Conservation (phyloP, 768 basidiomycete species). For the Rossbeevera mucosa region DNA sequence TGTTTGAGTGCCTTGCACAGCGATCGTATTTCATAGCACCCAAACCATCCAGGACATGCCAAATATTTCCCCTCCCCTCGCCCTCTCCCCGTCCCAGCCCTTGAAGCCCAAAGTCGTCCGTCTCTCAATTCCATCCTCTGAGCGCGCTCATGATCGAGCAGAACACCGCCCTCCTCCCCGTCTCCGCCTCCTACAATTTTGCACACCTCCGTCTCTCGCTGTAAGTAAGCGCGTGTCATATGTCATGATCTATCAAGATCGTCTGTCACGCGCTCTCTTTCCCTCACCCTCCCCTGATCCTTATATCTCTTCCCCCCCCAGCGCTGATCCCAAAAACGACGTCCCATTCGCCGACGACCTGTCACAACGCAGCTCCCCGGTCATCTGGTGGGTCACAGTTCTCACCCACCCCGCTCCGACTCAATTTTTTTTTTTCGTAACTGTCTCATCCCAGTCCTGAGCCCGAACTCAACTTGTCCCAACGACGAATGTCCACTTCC, state of each 20-base stretch:
- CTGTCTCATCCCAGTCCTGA: slow-evolving; percentile 33
- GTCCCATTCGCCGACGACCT: slow-evolving; percentile 43
- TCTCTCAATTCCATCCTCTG: not conserved
- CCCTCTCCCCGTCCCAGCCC: slow-evolving; percentile 13
- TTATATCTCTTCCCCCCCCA: slow-evolving; percentile 3
- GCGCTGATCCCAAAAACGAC: slow-evolving; percentile 41
- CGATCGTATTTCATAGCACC: slow-evolving; percentile 31
- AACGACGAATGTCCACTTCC: slow-evolving; percentile 75
- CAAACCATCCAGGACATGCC: not conserved
- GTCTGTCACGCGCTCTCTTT: slow-evolving; percentile 15
- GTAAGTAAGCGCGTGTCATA: slow-evolving; percentile 34
- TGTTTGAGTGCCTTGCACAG: slow-evolving; percentile 32
- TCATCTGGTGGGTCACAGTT: slow-evolving; percentile 39
- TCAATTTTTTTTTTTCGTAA: slow-evolving; percentile 12
- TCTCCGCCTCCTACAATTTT: slow-evolving; percentile 55
- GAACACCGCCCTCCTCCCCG: slow-evolving; percentile 35
- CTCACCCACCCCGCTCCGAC: slow-evolving; percentile 14
- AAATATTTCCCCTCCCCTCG: slow-evolving; percentile 3
- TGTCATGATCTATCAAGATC: slow-evolving; percentile 32
- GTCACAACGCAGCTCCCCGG: slow-evolving; percentile 44
- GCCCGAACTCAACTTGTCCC: slow-evolving; percentile 48
- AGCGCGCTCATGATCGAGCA: slow-evolving; percentile 56
- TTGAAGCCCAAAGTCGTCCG: slow-evolving; percentile 13
- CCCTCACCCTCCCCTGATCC: slow-evolving; percentile 9
- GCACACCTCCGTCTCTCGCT: slow-evolving; percentile 59